Base-by-base conservation (phyloP, 2,329 filamentous ascomycete species). In the Albifimbria verrucaria region DNA sequence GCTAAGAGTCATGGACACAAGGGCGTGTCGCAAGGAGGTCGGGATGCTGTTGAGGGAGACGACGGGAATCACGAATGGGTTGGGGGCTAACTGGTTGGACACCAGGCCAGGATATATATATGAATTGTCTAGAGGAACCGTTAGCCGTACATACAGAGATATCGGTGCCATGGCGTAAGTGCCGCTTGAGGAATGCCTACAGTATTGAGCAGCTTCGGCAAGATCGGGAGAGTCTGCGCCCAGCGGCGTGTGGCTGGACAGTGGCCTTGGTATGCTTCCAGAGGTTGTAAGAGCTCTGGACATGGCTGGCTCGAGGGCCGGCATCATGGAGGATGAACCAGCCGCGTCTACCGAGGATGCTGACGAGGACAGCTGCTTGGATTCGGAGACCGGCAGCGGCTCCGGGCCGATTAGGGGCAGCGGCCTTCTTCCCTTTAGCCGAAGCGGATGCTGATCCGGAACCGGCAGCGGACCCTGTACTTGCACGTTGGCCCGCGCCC, bases 1-100 rank as follows among this genome's bases (percentile, higher is more conserved):
- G 10, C 50, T 45, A 18, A 52, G 43, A 28, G 50, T 28, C 26
- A 48, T n/a, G 23, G 50, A 47, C 32, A 52, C 47, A 21, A 52
- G 50, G 12, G 43, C 28, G n/a, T 52, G 50, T 20, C 50, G 43
- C 28, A 48, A 39, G 6, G 50, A 52, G 11, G 50, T 17, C 17
- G 50, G 50, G 17, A 48, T 24, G 12, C 12, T 5, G 7, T 46
- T 25, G 26, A 52, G 4, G 10, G n/a, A 18, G 7, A 22, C 23
- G 41, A 43, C 15, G 6, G 32, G 32, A 6, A 15, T n/a, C 15
- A 39, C 32, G 32, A 39, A 39, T 17, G 32, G 32, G 18, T 39
- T 39, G 5, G 32, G 32, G 4, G 32, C 32, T n/a, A 39, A n/a
- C 32, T 39, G 32, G 32, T n/a, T 7, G 32, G 5, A 7, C 12